Percentiles rank a stretch among this genome's conserved stretches.
Evolutionary conservation across 1,139 yeast genomes (phyloP).

Genomic region (Pichia kudriavzevii): DNA sequence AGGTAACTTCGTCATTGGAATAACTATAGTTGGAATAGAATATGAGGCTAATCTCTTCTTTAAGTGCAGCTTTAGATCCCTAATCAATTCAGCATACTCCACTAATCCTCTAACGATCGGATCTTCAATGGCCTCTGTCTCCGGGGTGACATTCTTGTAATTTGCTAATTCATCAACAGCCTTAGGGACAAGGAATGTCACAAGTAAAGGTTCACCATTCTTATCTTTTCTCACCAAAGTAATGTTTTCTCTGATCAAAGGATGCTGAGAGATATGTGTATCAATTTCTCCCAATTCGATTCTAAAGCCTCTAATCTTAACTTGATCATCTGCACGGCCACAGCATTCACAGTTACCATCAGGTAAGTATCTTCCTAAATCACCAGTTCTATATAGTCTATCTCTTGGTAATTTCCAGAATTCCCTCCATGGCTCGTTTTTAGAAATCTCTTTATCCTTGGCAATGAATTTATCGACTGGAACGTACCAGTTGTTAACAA

Average conservation of each 20-base stretch:
- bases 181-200: slow-evolving; percentile 89
- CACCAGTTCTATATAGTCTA: slow-evolving; percentile 93
- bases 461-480: slow-evolving; percentile 51
- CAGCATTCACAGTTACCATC: slow-evolving; percentile 97
- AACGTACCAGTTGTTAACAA: slow-evolving; percentile 85
- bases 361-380: slow-evolving; percentile 90
- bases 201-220: slow-evolving; percentile 85
- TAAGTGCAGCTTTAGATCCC: slow-evolving; percentile 72
- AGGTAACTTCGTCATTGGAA: slow-evolving; percentile 80
- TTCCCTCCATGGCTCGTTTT: slow-evolving; percentile 62
- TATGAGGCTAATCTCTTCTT: slow-evolving; percentile 87
- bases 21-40: slow-evolving; percentile 87
- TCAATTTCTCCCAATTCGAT: slow-evolving; percentile 98
- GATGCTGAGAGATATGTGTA: slow-evolving; percentile 91
- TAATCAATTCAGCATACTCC: slow-evolving; percentile 65
- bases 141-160: slow-evolving; percentile 38
- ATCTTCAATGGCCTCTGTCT: slow-evolving; percentile 42
- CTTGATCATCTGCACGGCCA: slow-evolving; percentile 99
- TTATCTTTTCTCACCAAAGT: slow-evolving; percentile 90
- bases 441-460: slow-evolving; percentile 36
- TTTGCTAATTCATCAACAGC: slow-evolving; percentile 48
- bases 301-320: slow-evolving; percentile 96
- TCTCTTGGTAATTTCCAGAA: slow-evolving; percentile 94
- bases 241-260: slow-evolving; percentile 81
- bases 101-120: slow-evolving; percentile 77